These are phyloP conservation scores for Allomyces arbusculus DNA, from an alignment of 192 early-diverging fungal genomes.

Conservation along the genomic window DNA sequence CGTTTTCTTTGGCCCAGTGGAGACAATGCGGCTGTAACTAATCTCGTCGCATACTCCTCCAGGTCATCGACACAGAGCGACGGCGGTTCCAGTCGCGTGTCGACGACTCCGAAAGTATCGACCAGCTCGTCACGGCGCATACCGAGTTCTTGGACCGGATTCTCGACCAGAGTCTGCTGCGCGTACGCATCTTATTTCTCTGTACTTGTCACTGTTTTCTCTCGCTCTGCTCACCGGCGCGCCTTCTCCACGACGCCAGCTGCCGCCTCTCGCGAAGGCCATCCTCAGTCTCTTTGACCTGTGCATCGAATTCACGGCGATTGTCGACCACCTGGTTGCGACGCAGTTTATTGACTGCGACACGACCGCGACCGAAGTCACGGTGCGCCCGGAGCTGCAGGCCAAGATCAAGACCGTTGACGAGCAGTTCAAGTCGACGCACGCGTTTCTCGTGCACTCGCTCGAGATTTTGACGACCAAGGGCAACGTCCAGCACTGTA, in stretches of 20 bases:
- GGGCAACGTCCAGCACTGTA: not conserved
- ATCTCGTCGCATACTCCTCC: not conserved
- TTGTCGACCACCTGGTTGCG: not conserved
- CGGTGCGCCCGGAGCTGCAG: not conserved
- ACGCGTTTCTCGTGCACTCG: not conserved
- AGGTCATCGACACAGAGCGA: not conserved
- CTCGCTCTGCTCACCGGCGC: no score
- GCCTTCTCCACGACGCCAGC: not conserved
- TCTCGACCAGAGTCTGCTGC: not conserved
- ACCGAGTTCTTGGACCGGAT: not conserved
- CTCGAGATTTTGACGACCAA: not conserved
- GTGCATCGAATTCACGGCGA: not conserved
- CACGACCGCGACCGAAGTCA: not conserved
- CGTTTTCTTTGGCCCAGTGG: not conserved
- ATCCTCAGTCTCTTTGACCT: not conserved
- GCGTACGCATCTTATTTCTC: not conserved
- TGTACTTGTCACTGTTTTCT: not conserved
- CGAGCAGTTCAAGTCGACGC: not conserved
- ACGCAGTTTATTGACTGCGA: not conserved
- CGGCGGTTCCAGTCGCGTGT: not conserved
- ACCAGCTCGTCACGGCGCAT: not conserved
- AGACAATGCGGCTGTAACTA: not conserved
- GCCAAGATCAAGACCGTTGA: not conserved
- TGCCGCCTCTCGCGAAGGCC: not conserved
- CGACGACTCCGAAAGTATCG: not conserved